These are phyloP conservation scores for Epithemia pelagica DNA, from an alignment of 108 stramenopile genomes.

Conservation along the genomic window DNA sequence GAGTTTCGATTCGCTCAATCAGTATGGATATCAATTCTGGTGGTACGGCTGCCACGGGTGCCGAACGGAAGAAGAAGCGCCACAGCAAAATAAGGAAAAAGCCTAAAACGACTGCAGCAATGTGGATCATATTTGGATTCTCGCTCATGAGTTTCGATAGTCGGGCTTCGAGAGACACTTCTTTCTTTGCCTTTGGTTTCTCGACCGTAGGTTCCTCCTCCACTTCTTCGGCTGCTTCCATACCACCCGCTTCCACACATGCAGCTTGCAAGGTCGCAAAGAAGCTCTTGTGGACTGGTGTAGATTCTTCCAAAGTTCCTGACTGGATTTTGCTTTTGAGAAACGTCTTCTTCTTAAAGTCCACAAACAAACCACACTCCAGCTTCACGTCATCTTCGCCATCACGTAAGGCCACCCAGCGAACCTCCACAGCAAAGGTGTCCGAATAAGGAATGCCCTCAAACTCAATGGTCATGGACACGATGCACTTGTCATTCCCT, in stretches of 20 bases:
- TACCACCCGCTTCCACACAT: constrained; percentile 14
- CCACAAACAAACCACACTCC: constrained; percentile 70
- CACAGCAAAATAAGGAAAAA: neutral
- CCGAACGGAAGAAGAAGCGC: neutral
- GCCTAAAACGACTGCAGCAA: neutral
- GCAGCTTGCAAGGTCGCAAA: constrained; percentile 54
- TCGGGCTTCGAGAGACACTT: neutral
- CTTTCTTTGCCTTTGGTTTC: neutral
- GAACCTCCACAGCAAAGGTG: constrained; percentile 67
- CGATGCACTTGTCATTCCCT: constrained; percentile 52
- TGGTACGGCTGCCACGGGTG: too few species aligned
- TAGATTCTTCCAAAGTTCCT: constrained; percentile 59
- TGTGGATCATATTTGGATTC: neutral
- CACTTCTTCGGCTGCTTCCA: constrained; percentile 2
- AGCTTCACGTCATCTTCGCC: constrained; percentile 45
- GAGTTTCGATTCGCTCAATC: neutral
- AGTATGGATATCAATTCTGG: neutral
- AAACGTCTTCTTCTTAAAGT: constrained; percentile 66
- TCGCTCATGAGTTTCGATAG: neutral
- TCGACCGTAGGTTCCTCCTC: neutral
- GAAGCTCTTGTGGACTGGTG: constrained; percentile 50
- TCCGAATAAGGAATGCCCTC: constrained; percentile 82
- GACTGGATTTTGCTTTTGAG: constrained; percentile 66
- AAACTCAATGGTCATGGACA: constrained; percentile 66
- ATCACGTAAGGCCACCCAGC: constrained; percentile 67